Conservation (phyloP, 176 grass and related monocot genomes). For the Phragmites australis region DNA sequence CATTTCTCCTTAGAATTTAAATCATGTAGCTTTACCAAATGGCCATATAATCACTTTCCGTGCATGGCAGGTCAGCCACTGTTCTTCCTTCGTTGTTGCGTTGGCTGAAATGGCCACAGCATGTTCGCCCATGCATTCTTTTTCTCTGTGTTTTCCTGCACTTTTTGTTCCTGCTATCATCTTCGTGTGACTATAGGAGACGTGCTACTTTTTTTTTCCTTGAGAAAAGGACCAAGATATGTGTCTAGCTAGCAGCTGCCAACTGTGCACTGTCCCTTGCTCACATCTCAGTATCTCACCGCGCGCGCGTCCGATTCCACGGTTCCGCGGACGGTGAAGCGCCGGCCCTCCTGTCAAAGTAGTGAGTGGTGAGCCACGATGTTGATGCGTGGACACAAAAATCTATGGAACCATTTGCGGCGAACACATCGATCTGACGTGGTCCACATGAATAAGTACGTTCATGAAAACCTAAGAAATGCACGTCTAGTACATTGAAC, state of each 20-base stretch:
- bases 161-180: too few relatives aligned
- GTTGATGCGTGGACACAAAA: not conserved
- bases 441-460: not conserved
- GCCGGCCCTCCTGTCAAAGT: not conserved
- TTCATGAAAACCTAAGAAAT: not conserved
- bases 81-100: too few relatives aligned
- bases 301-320: not conserved
- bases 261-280: not conserved
- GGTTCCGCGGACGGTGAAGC: not conserved
- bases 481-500: not conserved
- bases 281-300: not conserved
- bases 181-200: too few relatives aligned
- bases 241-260: not conserved
- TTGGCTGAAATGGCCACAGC: too few relatives aligned
- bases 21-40: too few relatives aligned
- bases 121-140: too few relatives aligned
- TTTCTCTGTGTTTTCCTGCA: too few relatives aligned
- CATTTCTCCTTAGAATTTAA: too few relatives aligned
- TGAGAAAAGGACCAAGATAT: not conserved
- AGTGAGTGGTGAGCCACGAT: not conserved
- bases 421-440: not conserved
- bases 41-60: too few relatives aligned
- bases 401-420: not conserved
- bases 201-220: too few relatives aligned
- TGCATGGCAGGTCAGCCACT: too few relatives aligned